Evolutionary conservation across 116 monocot genomes (phyloP).

Genomic region (Phalaenopsis hybrid): DNA sequence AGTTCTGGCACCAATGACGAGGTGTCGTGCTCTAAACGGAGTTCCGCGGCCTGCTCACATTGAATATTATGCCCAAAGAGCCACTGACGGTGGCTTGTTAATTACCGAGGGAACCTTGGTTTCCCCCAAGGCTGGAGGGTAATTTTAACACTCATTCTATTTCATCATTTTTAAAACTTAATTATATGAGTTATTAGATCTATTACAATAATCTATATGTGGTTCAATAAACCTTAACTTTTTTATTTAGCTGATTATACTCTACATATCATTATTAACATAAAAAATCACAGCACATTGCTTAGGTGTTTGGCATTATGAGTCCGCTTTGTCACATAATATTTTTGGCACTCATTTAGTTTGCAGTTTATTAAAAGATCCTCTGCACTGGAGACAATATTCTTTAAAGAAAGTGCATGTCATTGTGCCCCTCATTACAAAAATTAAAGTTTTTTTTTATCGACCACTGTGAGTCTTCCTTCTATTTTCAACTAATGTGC

Average conservation of each 20-base stretch:
- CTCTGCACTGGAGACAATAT: neutral
- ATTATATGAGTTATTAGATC: neutral
- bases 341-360: neutral
- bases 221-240: neutral
- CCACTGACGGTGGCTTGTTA: slow-evolving; percentile 75
- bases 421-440: neutral
- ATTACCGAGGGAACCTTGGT: slow-evolving; percentile 84
- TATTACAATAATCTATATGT: neutral
- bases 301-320: neutral
- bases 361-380: neutral
- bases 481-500: no score
- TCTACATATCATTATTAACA: neutral
- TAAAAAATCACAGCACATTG: neutral
- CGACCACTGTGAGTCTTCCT: no score
- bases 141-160: slow-evolving; percentile 12
- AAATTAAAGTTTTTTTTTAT: neutral
- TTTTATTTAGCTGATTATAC: neutral
- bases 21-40: slow-evolving; percentile 75
- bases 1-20: slow-evolving; percentile 93
- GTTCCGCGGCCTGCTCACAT: slow-evolving; percentile 51
- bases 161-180: neutral
- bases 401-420: neutral
- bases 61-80: slow-evolving; percentile 75
- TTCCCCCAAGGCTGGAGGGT: slow-evolving; percentile 77
- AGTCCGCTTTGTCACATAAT: neutral